phyloP scores from a whole-genome alignment of 2,329 filamentous ascomycete species.

The Claviceps monticola region DNA sequence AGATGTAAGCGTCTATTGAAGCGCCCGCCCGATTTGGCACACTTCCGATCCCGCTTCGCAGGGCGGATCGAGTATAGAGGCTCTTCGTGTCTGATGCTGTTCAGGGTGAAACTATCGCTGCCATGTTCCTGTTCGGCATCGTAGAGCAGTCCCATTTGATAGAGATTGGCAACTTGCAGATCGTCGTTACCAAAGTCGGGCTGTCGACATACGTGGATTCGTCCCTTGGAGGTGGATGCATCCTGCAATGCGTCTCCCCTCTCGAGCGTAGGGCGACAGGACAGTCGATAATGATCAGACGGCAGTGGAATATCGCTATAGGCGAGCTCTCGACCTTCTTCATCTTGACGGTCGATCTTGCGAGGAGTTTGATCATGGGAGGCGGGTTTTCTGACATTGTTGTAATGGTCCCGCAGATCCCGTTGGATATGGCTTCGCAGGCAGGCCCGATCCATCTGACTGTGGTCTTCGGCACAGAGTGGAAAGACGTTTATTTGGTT shows the following conservation, averaged over 20 bases:
- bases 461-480: slow-evolving; percentile 3
- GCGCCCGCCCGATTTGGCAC: slow-evolving; percentile 11
- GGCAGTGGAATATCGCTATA: slow-evolving; percentile 22
- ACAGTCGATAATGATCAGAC: slow-evolving; percentile 19
- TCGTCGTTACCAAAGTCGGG: slow-evolving; percentile 11
- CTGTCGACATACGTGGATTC: slow-evolving; percentile 14
- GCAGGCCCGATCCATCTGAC: slow-evolving; percentile 11
- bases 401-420: slow-evolving; percentile 5
- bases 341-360: slow-evolving; percentile 9
- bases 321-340: slow-evolving; percentile 22
- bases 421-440: slow-evolving; percentile 6
- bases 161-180: slow-evolving; percentile 26
- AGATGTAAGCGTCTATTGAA: slow-evolving; percentile 16
- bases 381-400: neutral
- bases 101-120: slow-evolving; percentile 22
- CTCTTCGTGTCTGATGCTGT: slow-evolving; percentile 24
- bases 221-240: slow-evolving; percentile 21
- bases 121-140: slow-evolving; percentile 21
- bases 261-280: slow-evolving; percentile 28
- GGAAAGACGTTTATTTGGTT: slow-evolving; percentile 5
- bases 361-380: neutral
- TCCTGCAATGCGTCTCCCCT: slow-evolving; percentile 34
- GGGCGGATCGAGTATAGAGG: slow-evolving; percentile 25
- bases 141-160: slow-evolving; percentile 31
- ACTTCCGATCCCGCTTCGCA: slow-evolving; percentile 19